Percentiles rank a stretch among this genome's conserved stretches.
Conservation (phyloP, 2,329 filamentous ascomycete species). For the Lecanoromycetidae sp. region DNA sequence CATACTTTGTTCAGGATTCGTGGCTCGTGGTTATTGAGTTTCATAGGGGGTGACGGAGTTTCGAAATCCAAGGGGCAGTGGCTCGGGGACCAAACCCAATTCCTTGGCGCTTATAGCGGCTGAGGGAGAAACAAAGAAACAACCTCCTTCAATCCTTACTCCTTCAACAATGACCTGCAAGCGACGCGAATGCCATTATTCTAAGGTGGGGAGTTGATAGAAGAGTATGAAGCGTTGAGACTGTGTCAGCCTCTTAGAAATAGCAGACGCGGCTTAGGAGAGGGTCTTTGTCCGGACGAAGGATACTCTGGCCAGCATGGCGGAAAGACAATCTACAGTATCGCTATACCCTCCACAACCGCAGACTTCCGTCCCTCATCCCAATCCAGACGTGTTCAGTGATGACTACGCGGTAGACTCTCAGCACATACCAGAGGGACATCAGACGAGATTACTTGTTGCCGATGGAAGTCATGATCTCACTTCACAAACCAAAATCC, state of each 20-base stretch:
- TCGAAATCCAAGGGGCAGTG: no score
- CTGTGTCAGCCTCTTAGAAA: no score
- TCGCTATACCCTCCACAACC: conserved; percentile 26
- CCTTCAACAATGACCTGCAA: no score
- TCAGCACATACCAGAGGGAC: conserved; percentile 24
- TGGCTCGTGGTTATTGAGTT: no score
- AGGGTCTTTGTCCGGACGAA: background rate
- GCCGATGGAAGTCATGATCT: conserved; percentile 20
- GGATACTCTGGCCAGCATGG: conserved; percentile 22
- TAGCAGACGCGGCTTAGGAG: no score
- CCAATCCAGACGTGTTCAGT: conserved; percentile 36
- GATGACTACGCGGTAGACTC: conserved; percentile 37
- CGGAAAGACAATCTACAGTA: conserved; percentile 27
- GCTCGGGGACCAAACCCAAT: background rate
- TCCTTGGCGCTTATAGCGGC: background rate
- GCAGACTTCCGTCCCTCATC: conserved; percentile 18
- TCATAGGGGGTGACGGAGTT: no score
- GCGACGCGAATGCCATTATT: no score
- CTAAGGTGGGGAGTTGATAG: no score
- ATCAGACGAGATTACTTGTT: conserved; percentile 5
- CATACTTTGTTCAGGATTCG: no score
- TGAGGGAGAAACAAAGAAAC: no score
- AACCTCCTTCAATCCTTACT: background rate
- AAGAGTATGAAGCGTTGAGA: background rate
- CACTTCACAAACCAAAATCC: background rate